Evolutionary conservation across 2,329 filamentous ascomycete genomes (phyloP), one percentile per base, ranked within the genome.

Genomic region (Clonostachys solani): DNA sequence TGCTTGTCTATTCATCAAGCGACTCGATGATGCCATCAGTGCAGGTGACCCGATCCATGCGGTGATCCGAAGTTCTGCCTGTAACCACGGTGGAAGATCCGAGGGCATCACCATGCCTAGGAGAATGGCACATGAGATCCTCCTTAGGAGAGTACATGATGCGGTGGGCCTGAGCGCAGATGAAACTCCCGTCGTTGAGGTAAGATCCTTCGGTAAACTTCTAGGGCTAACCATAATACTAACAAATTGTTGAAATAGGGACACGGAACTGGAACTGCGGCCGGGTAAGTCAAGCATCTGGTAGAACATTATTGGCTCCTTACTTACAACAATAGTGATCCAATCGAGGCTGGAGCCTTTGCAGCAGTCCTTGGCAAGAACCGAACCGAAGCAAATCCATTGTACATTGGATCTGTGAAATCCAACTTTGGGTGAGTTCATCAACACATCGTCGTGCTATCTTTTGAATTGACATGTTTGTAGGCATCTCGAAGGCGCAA

Each of bases 1-100:
- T 23, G 80, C 73, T 0, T 69, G 78, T 17, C 60, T 87, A 2
- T 54, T 86, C 4, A 56, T 87, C 42, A 86, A 86, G 60, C 72
- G 72, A 2, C 63, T 86, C 0, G 64, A 68, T 8, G 74, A 81
- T 56, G 83, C 83, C 2, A 53, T 85, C 6, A 63, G 65, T 12
- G 77, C 81, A 51, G 77, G 78, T n/a, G 80, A 75, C 53, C 60
- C 60, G 0, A 62, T 66, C 37, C 54, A 57, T 13, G 57, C 58
- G 6, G 50, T 67, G 13, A 59, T 70, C 38, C 55, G 58, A 3
- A 60, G 51, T 5, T 60, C 60, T 0, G 60, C 50, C 2, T 44
- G 56, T 33, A 66, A 65, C 47, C 52, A 54, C 18, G 69, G 75
- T 47, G 73, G 72, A 9, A 58, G 47, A 10, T 52, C 52, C 1